Conservation (phyloP, 345 rosid genomes). For the Theobroma cacao region DNA sequence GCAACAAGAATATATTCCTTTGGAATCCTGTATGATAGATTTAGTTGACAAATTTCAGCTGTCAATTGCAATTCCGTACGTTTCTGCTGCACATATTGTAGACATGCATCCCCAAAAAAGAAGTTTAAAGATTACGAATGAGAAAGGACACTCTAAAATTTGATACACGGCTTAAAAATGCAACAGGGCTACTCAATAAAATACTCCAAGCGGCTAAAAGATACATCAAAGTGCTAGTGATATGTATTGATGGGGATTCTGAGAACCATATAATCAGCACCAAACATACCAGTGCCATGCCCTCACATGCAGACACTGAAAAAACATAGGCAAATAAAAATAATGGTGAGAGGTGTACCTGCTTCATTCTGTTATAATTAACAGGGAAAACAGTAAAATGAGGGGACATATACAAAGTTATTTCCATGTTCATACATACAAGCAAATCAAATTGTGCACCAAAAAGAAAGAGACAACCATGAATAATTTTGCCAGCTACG, state of each 20-base stretch:
- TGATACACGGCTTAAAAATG: neutral
- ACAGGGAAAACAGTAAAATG: neutral
- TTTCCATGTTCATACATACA: neutral
- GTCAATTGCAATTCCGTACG: neutral
- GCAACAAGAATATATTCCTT: neutral
- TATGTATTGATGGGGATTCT: neutral
- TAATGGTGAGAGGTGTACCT: neutral
- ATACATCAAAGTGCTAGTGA: neutral
- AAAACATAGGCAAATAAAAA: neutral
- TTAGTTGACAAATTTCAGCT: neutral
- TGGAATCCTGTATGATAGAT: neutral
- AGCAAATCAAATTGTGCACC: neutral
- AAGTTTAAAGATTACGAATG: neutral
- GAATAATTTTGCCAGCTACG: neutral
- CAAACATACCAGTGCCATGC: neutral
- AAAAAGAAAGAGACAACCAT: neutral
- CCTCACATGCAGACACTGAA: conserved; percentile 16
- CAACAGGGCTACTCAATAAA: neutral
- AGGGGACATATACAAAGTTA: neutral
- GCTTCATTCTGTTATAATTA: neutral
- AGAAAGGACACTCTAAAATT: neutral
- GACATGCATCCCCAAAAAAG: neutral
- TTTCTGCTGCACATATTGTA: neutral
- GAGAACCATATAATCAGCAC: neutral
- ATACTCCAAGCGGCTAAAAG: neutral